Evolutionary conservation across 306 rosid genomes (phyloP).

Genomic region (Herpetospermum pedunculosum): DNA sequence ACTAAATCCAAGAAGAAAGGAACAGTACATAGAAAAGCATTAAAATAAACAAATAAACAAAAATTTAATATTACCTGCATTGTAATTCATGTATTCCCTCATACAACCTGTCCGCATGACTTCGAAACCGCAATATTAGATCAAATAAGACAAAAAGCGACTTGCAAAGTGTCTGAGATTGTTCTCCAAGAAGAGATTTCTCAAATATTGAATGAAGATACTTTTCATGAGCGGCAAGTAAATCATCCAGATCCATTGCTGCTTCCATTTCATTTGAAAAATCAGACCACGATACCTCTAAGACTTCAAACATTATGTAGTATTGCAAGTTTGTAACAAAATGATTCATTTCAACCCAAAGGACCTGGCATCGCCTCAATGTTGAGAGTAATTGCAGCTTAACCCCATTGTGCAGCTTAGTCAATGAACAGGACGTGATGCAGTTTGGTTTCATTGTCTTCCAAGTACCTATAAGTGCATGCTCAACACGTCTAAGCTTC

Average conservation of each 20-base stretch:
- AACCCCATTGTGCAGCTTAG: conserved; percentile 55
- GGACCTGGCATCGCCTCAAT: conserved; percentile 89
- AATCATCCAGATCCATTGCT: conserved; percentile 92
- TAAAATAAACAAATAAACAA: conserved; percentile 3
- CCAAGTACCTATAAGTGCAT: conserved; percentile 95
- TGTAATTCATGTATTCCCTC: conserved; percentile 92
- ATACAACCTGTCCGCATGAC: conserved; percentile 71
- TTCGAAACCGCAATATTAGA: conserved; percentile 75
- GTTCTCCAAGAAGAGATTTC: conserved; percentile 92
- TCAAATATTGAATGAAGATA: conserved; percentile 78
- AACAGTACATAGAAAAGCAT: background rate
- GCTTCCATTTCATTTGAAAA: conserved; percentile 76
- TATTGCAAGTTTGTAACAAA: conserved; percentile 88
- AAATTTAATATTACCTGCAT: conserved; percentile 48
- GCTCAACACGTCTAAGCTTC: conserved; percentile 94
- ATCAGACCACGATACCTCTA: conserved; percentile 89
- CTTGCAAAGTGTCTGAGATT: conserved; percentile 69
- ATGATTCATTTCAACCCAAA: conserved; percentile 98
- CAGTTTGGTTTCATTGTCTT: conserved; percentile 94
- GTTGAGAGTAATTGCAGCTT: conserved; percentile 75
- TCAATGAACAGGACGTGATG: conserved; percentile 68
- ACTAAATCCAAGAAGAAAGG: background rate
- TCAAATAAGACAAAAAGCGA: conserved; percentile 77
- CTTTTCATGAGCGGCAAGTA: conserved; percentile 90
- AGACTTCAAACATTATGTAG: conserved; percentile 93